Evolutionary conservation across 2,329 filamentous ascomycete genomes (phyloP).

Genomic region (Colletotrichum zoysiae): DNA sequence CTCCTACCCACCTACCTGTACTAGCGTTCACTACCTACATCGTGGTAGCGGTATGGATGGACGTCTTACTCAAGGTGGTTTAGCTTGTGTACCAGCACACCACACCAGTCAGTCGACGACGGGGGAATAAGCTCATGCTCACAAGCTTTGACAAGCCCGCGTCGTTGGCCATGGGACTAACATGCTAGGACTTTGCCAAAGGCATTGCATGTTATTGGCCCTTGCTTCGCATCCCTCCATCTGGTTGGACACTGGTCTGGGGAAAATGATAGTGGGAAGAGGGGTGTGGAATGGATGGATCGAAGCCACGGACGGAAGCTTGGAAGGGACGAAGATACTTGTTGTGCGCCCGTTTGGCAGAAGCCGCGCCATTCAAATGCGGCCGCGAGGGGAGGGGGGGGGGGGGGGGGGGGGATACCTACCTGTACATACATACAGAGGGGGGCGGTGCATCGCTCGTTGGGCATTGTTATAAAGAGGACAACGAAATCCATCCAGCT

Average conservation of each 20-base stretch:
- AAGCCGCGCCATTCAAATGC: slow-evolving; percentile 6
- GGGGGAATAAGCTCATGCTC: slow-evolving; percentile 11
- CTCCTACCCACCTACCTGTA: too few relatives aligned
- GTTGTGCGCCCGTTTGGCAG: slow-evolving; percentile 30
- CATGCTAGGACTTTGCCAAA: background rate
- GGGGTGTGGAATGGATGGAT: background rate
- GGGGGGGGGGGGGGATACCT: too few relatives aligned
- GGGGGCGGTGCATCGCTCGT: slow-evolving; percentile 31
- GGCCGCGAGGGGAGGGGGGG: background rate
- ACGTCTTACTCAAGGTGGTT: too few relatives aligned
- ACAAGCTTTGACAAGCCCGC: slow-evolving; percentile 3
- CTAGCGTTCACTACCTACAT: too few relatives aligned
- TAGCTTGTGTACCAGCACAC: too few relatives aligned
- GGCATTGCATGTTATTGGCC: background rate
- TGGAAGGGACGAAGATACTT: slow-evolving; percentile 24
- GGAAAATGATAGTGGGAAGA: background rate
- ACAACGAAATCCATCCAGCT: slow-evolving; percentile 5
- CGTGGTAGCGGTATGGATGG: too few relatives aligned
- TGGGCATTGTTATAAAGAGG: slow-evolving; percentile 26
- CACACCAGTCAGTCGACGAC: background rate
- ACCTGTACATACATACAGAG: slow-evolving; percentile 1
- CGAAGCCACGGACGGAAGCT: background rate
- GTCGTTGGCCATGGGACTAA: background rate
- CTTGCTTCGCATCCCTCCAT: background rate
- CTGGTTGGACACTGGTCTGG: background rate